Evolutionary conservation across 179 eudicot genomes (phyloP).

Genomic region (Drosera spatulata): DNA sequence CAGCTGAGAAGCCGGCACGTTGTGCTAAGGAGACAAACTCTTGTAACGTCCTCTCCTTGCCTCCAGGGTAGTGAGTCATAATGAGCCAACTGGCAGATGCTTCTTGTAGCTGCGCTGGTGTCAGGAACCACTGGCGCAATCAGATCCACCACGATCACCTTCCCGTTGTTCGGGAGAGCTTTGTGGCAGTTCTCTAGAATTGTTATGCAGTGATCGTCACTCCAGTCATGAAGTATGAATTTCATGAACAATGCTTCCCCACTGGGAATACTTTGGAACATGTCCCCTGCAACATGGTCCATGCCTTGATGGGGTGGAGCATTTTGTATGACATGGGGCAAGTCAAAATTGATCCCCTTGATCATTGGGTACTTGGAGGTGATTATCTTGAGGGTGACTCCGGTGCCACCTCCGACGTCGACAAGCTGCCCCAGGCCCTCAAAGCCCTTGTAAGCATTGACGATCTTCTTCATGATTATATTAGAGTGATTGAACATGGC

Average conservation of each 20-base stretch:
- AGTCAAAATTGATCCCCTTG: conserved; percentile 14
- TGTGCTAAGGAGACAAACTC: conserved; percentile 8
- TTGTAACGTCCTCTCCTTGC: conserved; percentile 9
- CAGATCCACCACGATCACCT: too few relatives aligned
- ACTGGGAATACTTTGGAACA: too few relatives aligned
- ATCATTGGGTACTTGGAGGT: conserved; percentile 10
- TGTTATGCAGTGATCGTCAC: too few relatives aligned
- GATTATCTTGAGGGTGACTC: conserved; percentile 9
- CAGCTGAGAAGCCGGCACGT: conserved; percentile 8
- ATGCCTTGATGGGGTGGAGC: conserved; percentile 7
- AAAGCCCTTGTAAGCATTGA: conserved; percentile 12
- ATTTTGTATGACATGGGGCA: too few relatives aligned
- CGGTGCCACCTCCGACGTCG: conserved; percentile 3
- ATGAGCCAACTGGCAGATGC: too few relatives aligned
- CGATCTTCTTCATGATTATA: conserved; percentile 7
- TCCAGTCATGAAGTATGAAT: too few relatives aligned
- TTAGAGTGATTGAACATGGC: conserved; percentile 1
- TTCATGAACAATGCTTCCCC: too few relatives aligned
- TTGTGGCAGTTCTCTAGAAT: too few relatives aligned
- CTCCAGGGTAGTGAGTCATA: not conserved
- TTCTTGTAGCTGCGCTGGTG: too few relatives aligned
- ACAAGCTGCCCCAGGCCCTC: conserved; percentile 8
- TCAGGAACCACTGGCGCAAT: too few relatives aligned
- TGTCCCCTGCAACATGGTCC: not conserved
- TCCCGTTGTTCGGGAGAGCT: too few relatives aligned